These are phyloP conservation scores for Metschnikowia picachoensis DNA, from an alignment of 805 yeast genomes.

Conservation along the genomic window DNA sequence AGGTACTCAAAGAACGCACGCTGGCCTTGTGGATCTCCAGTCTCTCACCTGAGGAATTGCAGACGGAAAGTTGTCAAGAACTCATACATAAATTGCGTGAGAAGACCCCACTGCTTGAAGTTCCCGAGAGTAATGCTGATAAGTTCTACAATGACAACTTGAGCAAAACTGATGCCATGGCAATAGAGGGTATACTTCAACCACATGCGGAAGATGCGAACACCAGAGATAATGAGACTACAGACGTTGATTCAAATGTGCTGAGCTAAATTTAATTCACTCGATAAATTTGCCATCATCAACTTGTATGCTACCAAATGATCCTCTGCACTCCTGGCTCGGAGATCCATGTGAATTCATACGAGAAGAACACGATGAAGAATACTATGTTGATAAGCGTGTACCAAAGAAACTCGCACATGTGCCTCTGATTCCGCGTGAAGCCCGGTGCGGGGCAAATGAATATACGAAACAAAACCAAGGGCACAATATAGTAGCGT, in stretches of 20 bases:
- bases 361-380: constrained; percentile 51
- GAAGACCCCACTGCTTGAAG: constrained; percentile 5
- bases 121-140: constrained; percentile 21
- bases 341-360: constrained; percentile 65
- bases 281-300: too few species aligned
- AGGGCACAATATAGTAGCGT: constrained; percentile 84
- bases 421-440: constrained; percentile 18
- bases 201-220: neutral
- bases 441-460: constrained; percentile 19
- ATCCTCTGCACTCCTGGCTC: constrained; percentile 70
- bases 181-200: constrained; percentile 5
- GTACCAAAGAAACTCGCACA: constrained; percentile 61
- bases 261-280: too few species aligned
- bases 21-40: constrained; percentile 32
- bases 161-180: constrained; percentile 21
- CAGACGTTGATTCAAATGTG: neutral
- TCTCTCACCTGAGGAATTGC: constrained; percentile 16
- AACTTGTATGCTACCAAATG: constrained; percentile 60
- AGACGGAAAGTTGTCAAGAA: neutral
- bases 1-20: constrained; percentile 35
- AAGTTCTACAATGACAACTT: constrained; percentile 30
- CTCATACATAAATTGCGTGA: constrained; percentile 8
- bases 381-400: constrained; percentile 51
- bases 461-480: constrained; percentile 66
- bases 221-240: neutral